Conservation (phyloP, 345 rosid genomes). For the Mercurialis annua region DNA sequence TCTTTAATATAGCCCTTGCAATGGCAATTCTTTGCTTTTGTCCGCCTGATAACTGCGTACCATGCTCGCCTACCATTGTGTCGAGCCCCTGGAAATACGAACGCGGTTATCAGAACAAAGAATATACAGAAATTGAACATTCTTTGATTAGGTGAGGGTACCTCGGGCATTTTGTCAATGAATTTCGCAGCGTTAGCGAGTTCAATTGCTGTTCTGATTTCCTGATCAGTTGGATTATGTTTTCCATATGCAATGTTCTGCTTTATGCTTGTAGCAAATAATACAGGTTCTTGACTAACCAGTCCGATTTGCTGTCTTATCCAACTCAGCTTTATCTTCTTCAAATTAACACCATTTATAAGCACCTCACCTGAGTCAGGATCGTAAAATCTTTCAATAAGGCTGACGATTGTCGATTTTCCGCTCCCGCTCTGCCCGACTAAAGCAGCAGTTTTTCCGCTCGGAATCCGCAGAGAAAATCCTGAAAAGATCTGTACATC, state of each 20-base stretch:
- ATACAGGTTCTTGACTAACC: constrained; percentile 63
- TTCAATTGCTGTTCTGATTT: constrained; percentile 50
- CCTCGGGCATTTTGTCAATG: constrained; percentile 61
- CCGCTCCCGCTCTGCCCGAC: constrained; percentile 87
- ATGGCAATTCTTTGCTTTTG: constrained; percentile 66
- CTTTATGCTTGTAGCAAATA: constrained; percentile 51
- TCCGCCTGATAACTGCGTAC: constrained; percentile 74
- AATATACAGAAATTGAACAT: too few species aligned
- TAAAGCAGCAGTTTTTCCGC: constrained; percentile 58
- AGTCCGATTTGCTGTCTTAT: constrained; percentile 58
- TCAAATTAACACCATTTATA: constrained; percentile 52
- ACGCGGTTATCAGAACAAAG: not conserved
- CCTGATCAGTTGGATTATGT: constrained; percentile 47
- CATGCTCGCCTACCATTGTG: constrained; percentile 90
- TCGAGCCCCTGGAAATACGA: constrained; percentile 54
- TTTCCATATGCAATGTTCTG: constrained; percentile 71
- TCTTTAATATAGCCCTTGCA: constrained; percentile 78
- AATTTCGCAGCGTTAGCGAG: constrained; percentile 67
- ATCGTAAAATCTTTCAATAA: constrained; percentile 67
- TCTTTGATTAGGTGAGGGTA: constrained; percentile 6
- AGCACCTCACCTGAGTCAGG: constrained; percentile 65
- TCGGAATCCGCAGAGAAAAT: constrained; percentile 47
- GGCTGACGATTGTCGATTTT: constrained; percentile 66
- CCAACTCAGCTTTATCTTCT: constrained; percentile 52
- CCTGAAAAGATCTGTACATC: constrained; percentile 61